Evolutionary conservation across 192 early-diverging fungal species (phyloP).

Genomic region (Coemansia reversa): DNA sequence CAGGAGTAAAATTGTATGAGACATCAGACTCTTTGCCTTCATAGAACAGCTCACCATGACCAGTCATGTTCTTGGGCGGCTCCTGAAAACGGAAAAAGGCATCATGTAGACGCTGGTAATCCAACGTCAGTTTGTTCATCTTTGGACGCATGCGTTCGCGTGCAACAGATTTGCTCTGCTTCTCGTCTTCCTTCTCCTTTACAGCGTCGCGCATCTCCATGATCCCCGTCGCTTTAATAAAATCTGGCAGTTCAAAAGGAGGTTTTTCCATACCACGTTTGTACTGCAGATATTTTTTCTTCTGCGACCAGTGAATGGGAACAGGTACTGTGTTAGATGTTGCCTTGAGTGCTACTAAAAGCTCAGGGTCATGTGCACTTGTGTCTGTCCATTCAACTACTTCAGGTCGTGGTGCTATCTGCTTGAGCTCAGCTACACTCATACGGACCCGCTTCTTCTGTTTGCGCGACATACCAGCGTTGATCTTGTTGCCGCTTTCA

Average conservation of each 20-base stretch:
- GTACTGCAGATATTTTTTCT: conserved; percentile 94
- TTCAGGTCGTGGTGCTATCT: conserved; percentile 86
- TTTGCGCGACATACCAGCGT: conserved; percentile 39
- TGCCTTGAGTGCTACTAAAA: conserved; percentile 89
- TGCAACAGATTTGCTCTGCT: conserved; percentile 77
- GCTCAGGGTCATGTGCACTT: conserved; percentile 84
- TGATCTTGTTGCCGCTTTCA: conserved; percentile 16
- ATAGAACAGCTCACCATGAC: conserved; percentile 68
- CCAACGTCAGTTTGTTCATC: conserved; percentile 95
- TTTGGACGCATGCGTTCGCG: conserved; percentile 88
- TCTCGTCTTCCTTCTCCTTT: conserved; percentile 83
- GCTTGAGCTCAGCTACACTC: conserved; percentile 91
- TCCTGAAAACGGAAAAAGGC: conserved; percentile 97
- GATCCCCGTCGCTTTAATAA: conserved; percentile 96
- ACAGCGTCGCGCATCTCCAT: conserved; percentile 91
- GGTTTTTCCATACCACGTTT: conserved; percentile 96
- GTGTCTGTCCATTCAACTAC: conserved; percentile 97
- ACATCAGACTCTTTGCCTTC: conserved; percentile 97
- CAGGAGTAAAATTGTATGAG: conserved; percentile 82
- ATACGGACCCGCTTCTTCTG: conserved; percentile 56
- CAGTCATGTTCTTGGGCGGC: conserved; percentile 52
- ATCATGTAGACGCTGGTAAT: conserved; percentile 97
- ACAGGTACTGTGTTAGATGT: conserved; percentile 93
- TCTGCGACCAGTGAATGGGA: conserved; percentile 93
- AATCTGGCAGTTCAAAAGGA: conserved; percentile 94